These are phyloP conservation scores for Phyllosticta citrichinensis DNA, from an alignment of 2,329 filamentous ascomycete genomes.

Conservation along the genomic window DNA sequence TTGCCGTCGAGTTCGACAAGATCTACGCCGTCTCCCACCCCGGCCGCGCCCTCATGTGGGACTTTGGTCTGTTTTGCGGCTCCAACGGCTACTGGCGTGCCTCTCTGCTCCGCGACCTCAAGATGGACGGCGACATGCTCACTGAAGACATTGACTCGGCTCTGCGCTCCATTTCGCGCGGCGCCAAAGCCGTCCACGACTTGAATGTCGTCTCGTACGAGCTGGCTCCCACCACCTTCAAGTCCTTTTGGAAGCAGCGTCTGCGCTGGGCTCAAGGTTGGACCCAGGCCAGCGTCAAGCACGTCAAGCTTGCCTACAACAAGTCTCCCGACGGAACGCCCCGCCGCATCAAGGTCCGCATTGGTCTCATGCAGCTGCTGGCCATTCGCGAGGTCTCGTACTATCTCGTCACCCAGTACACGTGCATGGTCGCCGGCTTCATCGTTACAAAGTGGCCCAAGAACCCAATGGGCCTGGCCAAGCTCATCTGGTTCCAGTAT, in stretches of 20 bases:
- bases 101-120: slow-evolving; percentile 34
- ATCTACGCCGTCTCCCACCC: slow-evolving; percentile 43
- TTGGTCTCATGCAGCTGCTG: slow-evolving; percentile 37
- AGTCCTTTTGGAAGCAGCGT: slow-evolving; percentile 40
- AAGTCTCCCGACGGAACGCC: slow-evolving; percentile 19
- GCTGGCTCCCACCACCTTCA: slow-evolving; percentile 36
- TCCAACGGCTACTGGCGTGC: slow-evolving; percentile 42
- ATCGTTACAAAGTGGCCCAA: slow-evolving; percentile 36
- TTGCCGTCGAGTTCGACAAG: slow-evolving; percentile 42
- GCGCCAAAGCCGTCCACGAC: slow-evolving; percentile 37
- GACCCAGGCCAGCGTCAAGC: slow-evolving; percentile 38
- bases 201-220: slow-evolving; percentile 41
- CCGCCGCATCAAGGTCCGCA: slow-evolving; percentile 26
- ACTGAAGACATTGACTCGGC: slow-evolving; percentile 43
- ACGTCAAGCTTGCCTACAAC: slow-evolving; percentile 34
- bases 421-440: slow-evolving; percentile 36
- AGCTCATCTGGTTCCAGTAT: slow-evolving; percentile 39
- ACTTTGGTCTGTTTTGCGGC: slow-evolving; percentile 40
- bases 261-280: slow-evolving; percentile 43
- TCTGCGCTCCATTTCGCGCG: slow-evolving; percentile 34
- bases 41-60: slow-evolving; percentile 37
- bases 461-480: slow-evolving; percentile 26
- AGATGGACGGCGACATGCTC: slow-evolving; percentile 42
- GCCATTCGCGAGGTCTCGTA: slow-evolving; percentile 38
- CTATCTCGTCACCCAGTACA: slow-evolving; percentile 41